Evolutionary conservation across 228 moss, liverwort and hornwort species (phyloP).

Genomic region (Sphagnum fallax): DNA sequence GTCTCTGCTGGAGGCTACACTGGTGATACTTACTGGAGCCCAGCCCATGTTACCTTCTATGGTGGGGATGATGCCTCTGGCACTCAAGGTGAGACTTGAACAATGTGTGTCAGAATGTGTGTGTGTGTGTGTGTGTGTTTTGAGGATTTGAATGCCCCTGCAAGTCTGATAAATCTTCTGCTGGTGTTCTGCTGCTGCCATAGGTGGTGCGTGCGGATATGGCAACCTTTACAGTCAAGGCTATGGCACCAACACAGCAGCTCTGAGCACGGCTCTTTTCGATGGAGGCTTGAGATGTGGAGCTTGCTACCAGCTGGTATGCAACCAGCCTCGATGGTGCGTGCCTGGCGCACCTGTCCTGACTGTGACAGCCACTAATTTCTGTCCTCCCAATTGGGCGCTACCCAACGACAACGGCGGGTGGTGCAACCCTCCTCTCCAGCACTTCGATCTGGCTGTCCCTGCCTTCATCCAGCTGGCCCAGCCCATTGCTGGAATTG

Average conservation of each 20-base stretch:
- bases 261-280: constrained; percentile 44
- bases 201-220: constrained; percentile 38
- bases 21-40: too few relatives aligned
- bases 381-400: constrained; percentile 62
- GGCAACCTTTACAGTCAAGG: constrained; percentile 47
- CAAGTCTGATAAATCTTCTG: too few relatives aligned
- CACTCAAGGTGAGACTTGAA: too few relatives aligned
- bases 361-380: constrained; percentile 62
- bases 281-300: constrained; percentile 52
- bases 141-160: too few relatives aligned
- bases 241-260: constrained; percentile 32
- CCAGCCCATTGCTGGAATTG: constrained; percentile 37
- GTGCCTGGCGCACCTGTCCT: constrained; percentile 24
- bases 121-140: too few relatives aligned
- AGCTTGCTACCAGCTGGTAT: constrained; percentile 52
- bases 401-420: constrained; percentile 49
- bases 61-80: too few relatives aligned
- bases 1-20: too few relatives aligned
- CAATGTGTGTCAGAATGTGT: too few relatives aligned
- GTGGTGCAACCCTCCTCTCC: constrained; percentile 56
- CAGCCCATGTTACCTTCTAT: too few relatives aligned
- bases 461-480: constrained; percentile 47
- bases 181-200: too few relatives aligned
- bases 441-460: constrained; percentile 60
- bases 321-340: constrained; percentile 27